phyloP scores from a whole-genome alignment of 164 flowering plant genomes.

The Akebia trifoliata region DNA sequence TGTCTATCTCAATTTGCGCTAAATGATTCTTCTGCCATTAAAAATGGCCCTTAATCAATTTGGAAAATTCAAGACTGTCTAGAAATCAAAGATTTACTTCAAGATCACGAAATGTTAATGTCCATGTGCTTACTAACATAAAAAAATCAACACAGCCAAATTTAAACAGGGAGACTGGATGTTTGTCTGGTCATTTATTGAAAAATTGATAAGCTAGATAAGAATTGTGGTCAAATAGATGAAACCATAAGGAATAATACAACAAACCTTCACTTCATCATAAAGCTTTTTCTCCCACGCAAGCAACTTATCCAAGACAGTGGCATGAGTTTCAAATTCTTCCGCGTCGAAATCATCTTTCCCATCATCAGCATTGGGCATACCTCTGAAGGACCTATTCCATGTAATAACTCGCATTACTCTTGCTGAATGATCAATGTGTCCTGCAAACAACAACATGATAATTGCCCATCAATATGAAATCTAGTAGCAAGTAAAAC shows the following conservation, averaged over 20 bases:
- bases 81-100: not conserved
- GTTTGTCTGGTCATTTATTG: not conserved
- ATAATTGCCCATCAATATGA: not conserved
- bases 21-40: not conserved
- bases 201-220: not conserved
- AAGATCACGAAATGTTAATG: not conserved
- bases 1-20: not conserved
- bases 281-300: conserved; percentile 97
- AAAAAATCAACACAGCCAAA: not conserved
- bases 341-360: conserved; percentile 58
- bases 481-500: not conserved
- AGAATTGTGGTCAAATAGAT: not conserved
- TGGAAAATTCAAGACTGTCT: not conserved
- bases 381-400: conserved; percentile 65
- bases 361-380: conserved; percentile 41
- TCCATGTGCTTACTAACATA: not conserved
- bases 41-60: not conserved
- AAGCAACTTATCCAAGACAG: conserved; percentile 83
- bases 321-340: conserved; percentile 86
- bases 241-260: not conserved
- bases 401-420: conserved; percentile 96
- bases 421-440: conserved; percentile 86
- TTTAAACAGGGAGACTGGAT: not conserved
- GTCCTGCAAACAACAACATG: conserved; percentile 40
- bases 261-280: conserved; percentile 89